These are phyloP conservation scores for Colletotrichum tropicicola DNA, from an alignment of 2,329 filamentous ascomycete genomes.

Conservation along the genomic window DNA sequence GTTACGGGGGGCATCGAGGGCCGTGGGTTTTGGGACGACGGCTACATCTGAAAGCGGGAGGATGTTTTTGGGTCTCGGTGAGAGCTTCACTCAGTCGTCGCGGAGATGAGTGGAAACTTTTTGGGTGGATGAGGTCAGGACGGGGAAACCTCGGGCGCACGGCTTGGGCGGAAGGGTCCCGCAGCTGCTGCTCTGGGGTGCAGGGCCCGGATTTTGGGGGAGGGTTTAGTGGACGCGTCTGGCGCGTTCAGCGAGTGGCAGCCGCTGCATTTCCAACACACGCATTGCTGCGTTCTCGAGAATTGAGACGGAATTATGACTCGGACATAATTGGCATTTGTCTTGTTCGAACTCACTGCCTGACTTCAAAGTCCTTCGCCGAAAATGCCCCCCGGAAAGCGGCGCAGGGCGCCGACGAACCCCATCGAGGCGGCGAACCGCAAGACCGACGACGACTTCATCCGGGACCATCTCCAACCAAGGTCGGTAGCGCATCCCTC, in stretches of 20 bases:
- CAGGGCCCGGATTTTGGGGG: neutral
- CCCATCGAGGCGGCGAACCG: slow-evolving; percentile 59
- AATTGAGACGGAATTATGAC: no score
- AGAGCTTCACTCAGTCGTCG: neutral
- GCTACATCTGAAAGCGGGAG: slow-evolving; percentile 14
- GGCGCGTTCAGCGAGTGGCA: neutral
- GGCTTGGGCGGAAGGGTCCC: neutral
- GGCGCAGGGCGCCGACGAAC: slow-evolving; percentile 35
- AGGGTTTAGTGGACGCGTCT: slow-evolving; percentile 4
- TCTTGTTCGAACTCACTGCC: neutral
- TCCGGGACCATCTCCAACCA: slow-evolving; percentile 55
- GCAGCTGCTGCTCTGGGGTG: neutral
- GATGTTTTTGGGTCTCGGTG: neutral
- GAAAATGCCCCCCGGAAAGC: slow-evolving; percentile 22
- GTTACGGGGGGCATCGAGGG: slow-evolving; percentile 15
- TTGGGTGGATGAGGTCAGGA: slow-evolving; percentile 27
- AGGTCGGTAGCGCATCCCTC: slow-evolving; percentile 42
- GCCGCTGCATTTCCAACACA: neutral
- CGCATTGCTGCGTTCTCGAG: no score
- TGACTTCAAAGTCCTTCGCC: no score
- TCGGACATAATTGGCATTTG: no score
- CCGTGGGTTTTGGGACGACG: neutral
- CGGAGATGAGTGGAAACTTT: slow-evolving; percentile 8
- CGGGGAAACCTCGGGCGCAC: slow-evolving; percentile 30
- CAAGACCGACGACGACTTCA: slow-evolving; percentile 57